Base-by-base conservation (phyloP, 2,329 filamentous ascomycete species). In the Fusarium concolor region DNA sequence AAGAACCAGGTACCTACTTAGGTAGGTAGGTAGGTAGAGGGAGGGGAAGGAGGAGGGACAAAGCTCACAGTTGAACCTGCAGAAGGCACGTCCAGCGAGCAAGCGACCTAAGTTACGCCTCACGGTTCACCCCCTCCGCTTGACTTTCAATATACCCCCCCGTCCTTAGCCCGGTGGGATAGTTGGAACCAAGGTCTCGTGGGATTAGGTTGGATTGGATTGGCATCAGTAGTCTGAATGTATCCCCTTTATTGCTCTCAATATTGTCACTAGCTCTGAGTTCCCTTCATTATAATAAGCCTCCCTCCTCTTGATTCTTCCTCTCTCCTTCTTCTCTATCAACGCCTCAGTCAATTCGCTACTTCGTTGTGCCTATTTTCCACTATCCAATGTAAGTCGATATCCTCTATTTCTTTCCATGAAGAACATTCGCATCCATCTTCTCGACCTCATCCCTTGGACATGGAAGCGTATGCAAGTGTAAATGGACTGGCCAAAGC, bases 251-350 rank as follows among this genome's bases (percentile, higher is more conserved):
- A 69, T 54, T 52, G 61, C 56, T 63, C 38, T 46, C 44, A 38
- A 55, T 55, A 62, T 62, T 62, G 58, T 62, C 42, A 55, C 65
- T 53, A 51, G 61, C 52, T 64, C 39, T 49, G 52, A 33, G 47
- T 53, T 62, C 62, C 66, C 56, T 68, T 69, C 38, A 67, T 69
- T 69, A 69, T 69, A 69, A 70, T 67, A 72, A 68, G 66, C 63
- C 66, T 65, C 59, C 42, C 53, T 67, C 68, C 52, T 54, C 56
- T 31, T 20, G 35, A 52, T n/a, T 57, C 44, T 56, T 42, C 22
- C 42, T 50, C 53, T 24, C 58, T 29, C 42, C 44, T 67, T 63
- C 41, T 44, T 69, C 66, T 70, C 56, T 33, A 69, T 67, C 66
- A 69, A 69, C 66, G 66, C 55, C 58, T 62, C 62, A 65, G 66